Percentiles rank a stretch among this genome's conserved stretches.
Evolutionary conservation across 768 basidiomycete genomes (phyloP).

Genomic region (Hebeloma cylindrosporum): DNA sequence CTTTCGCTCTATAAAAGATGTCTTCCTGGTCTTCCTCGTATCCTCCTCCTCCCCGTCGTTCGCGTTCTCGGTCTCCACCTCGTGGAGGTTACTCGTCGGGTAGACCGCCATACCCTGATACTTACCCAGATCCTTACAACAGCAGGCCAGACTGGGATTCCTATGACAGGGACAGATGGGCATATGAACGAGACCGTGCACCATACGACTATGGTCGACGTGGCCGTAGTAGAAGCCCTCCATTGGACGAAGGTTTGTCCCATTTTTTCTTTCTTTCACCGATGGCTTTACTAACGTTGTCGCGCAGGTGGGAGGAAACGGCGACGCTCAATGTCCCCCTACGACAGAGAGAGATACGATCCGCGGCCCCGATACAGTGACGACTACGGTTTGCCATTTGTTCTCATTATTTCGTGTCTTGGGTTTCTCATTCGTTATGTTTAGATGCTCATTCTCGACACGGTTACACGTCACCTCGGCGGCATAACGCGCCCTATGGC

Average conservation of each 20-base stretch:
- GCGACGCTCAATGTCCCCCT: slow-evolving; percentile 77
- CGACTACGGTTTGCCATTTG: slow-evolving; percentile 64
- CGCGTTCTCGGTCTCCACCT: slow-evolving; percentile 81
- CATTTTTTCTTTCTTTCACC: slow-evolving; percentile 2
- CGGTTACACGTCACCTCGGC: slow-evolving; percentile 64
- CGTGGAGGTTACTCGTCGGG: slow-evolving; percentile 52
- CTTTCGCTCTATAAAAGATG: slow-evolving; percentile 66
- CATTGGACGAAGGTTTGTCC: slow-evolving; percentile 61
- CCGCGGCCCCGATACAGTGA: slow-evolving; percentile 81
- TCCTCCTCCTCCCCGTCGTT: slow-evolving; percentile 72
- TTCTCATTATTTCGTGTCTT: slow-evolving; percentile 10
- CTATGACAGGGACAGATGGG: slow-evolving; percentile 72
- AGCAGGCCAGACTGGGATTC: slow-evolving; percentile 68
- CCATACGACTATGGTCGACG: slow-evolving; percentile 69
- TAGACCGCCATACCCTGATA: slow-evolving; percentile 57
- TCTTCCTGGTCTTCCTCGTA: slow-evolving; percentile 73
- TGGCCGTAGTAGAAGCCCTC: slow-evolving; percentile 77
- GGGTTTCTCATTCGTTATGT: slow-evolving; percentile 12
- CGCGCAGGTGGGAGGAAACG: slow-evolving; percentile 66
- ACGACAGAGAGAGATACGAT: slow-evolving; percentile 81
- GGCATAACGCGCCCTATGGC: slow-evolving; percentile 49
- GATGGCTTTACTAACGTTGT: slow-evolving; percentile 11
- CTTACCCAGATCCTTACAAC: slow-evolving; percentile 61
- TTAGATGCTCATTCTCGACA: slow-evolving; percentile 70
- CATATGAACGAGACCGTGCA: slow-evolving; percentile 67